Evolutionary conservation across 2,329 filamentous ascomycete species (phyloP), one percentile per base, ranked within the genome.

Genomic region (Diaporthe longicolla): DNA sequence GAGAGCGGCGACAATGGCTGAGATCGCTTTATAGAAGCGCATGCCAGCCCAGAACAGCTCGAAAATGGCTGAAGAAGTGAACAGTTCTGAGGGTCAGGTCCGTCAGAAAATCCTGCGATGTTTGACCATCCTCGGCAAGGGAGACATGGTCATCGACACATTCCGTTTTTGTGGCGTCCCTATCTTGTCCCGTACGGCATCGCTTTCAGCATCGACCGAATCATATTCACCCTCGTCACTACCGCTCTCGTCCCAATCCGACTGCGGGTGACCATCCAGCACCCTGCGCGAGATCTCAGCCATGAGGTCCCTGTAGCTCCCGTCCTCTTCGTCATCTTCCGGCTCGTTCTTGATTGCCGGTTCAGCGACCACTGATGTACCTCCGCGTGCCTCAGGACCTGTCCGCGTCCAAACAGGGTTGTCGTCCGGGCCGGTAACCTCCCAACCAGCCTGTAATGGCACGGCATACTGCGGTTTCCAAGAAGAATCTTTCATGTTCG

Each of bases 261-360:
- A 48, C n/a, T 71, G 52, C 9, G 40, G 7, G 21, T 26, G 29
- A 10, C 43, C 29, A 15, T 43, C 45, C 19, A 54, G 6, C 17
- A 63, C 69, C 24, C 69, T 54, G 43, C 58, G 45, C 6, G 45
- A 26, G 8, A 71, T 71, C n/a, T 71, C 57, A 1, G n/a, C 57
- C 57, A 71, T 54, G 45, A 71, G 69, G 2, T 61, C 32, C 29
- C 24, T 45, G 19, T 50, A 71, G 3, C 57, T 17, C 17, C 48
- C 45, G 10, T 54, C 54, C 26, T 71, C 63, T 6, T 52, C 69
- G 11, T 63, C 57, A 10, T 63, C 32, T 11, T 40, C 68, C 15
- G 69, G 13, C 8, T n/a, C 29, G 15, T 17, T 1, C 17, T 63
- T 45, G n/a, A 63, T 24, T 8, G 45, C 40, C n/a, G 45, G 57